Percentiles rank a stretch among this genome's conserved stretches.
phyloP scores from a whole-genome alignment of 129 eudicot genomes.

The Pulicaria dysenterica region DNA sequence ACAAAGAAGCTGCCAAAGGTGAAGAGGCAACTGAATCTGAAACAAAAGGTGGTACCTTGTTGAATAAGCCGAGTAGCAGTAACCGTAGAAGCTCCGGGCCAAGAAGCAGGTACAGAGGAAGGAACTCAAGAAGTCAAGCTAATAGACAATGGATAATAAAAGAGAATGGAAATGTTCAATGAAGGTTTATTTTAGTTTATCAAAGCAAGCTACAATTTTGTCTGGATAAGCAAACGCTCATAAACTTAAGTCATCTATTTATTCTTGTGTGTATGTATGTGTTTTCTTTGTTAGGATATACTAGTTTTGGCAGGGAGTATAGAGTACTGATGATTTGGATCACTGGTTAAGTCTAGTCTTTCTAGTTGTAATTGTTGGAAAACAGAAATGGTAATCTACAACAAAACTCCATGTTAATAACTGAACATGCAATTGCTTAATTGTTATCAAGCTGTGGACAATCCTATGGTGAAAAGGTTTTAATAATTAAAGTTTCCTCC shows the following conservation, averaged over 20 bases:
- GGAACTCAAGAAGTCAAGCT: slow-evolving; percentile 49
- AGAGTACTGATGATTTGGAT: too few species aligned
- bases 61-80: slow-evolving; percentile 34
- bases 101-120: slow-evolving; percentile 53
- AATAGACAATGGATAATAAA: slow-evolving; percentile 57
- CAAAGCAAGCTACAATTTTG: slow-evolving; percentile 12
- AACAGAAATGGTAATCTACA: too few species aligned
- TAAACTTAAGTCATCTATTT: background rate
- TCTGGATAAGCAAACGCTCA: background rate
- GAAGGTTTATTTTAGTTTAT: slow-evolving; percentile 9
- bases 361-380: too few species aligned
- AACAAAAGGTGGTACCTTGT: slow-evolving; percentile 31
- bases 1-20: slow-evolving; percentile 14
- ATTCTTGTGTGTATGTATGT: background rate
- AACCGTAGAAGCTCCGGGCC: slow-evolving; percentile 37
- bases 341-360: too few species aligned
- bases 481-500: too few species aligned
- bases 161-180: slow-evolving; percentile 40
- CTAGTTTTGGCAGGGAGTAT: too few species aligned
- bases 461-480: too few species aligned
- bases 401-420: too few species aligned
- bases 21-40: slow-evolving; percentile 29
- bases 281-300: background rate
- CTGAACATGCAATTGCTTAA: too few species aligned
- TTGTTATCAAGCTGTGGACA: too few species aligned